Base-by-base conservation (phyloP, 2,329 filamentous ascomycete species). In the Cordyceps javanica region DNA sequence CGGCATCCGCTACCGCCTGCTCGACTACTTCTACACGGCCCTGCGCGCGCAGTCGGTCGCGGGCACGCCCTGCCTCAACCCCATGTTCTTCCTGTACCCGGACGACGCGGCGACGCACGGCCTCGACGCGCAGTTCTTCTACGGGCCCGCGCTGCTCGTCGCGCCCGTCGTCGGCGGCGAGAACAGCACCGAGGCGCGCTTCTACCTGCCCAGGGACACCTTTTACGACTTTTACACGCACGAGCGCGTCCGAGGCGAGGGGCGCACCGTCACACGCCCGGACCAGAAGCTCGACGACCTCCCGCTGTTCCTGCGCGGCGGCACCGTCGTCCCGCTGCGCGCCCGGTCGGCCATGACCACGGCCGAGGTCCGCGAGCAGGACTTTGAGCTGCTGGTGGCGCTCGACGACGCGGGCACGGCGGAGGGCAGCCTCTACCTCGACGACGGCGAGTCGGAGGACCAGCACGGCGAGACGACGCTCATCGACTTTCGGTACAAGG, bases 11-110 rank as follows among this genome's bases (percentile, higher is more conserved):
- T 91, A 91, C 73, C 77, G 80, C 39, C 75, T 91, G 14, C 76
- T 91, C 14, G 88, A 91, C 67, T 91, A 91, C 72, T 77, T 89
- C 60, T 91, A 91, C 76, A 90, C 88, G 1, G 82, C 83, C 0
- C 75, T 90, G 62, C 76, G 86, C 67, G 71, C 74, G 59, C 82
- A 90, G 69, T 79, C 77, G 32, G 66, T 75, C 36, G 79, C 79
- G 7, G 89, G 89, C 25, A 80, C 78, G 1, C 88, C 89, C 73
- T 91, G 86, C 72, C 68, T 83, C 28, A 91, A 90, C 65, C 87
- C 88, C 0, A 70, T 90, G 60, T 90, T 87, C 72, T 91, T 85
- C 72, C 65, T 82, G 19, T 91, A 90, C 66, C 87, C 76, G 4
- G n/a, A 67, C 9, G 77, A 80, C 55, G 45, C 65, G 11, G 69